phyloP scores from a whole-genome alignment of 176 grass and related monocot species.

The Hsuehochloa calcarea region DNA sequence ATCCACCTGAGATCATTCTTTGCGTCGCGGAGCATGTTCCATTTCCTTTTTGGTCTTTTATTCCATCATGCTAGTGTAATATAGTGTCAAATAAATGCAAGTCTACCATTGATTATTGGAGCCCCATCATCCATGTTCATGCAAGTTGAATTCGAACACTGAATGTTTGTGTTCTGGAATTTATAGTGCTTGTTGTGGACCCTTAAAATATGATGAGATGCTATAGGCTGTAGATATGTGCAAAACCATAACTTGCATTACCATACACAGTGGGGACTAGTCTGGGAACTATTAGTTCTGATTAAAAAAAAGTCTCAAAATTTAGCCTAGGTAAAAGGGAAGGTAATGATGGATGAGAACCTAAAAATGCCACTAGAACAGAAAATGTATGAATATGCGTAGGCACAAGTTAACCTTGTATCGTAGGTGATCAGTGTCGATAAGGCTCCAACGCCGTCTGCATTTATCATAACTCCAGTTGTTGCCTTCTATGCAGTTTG shows the following conservation, averaged over 20 bases:
- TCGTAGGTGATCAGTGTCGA: constrained; percentile 83
- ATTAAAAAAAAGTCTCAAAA: background rate
- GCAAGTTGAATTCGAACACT: background rate
- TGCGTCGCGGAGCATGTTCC: background rate
- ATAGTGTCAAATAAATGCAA: background rate
- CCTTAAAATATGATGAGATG: background rate
- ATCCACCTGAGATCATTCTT: background rate
- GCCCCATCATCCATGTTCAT: constrained; percentile 17
- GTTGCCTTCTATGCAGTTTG: constrained; percentile 55
- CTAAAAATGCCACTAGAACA: background rate
- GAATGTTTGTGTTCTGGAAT: background rate
- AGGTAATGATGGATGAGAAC: background rate
- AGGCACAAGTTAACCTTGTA: constrained; percentile 88
- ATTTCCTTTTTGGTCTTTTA: constrained; percentile 1
- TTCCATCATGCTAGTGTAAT: constrained; percentile 6
- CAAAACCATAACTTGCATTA: background rate
- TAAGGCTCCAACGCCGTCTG: constrained; percentile 91
- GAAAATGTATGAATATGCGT: background rate
- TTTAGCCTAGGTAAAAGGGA: background rate
- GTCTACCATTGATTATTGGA: background rate
- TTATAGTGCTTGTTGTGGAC: background rate
- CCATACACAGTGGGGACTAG: background rate
- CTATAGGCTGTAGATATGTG: background rate
- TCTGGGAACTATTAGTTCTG: background rate
- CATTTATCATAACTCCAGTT: constrained; percentile 96